Conservation (phyloP, 805 yeast genomes). For the Ogataea nitratoaversa region DNA sequence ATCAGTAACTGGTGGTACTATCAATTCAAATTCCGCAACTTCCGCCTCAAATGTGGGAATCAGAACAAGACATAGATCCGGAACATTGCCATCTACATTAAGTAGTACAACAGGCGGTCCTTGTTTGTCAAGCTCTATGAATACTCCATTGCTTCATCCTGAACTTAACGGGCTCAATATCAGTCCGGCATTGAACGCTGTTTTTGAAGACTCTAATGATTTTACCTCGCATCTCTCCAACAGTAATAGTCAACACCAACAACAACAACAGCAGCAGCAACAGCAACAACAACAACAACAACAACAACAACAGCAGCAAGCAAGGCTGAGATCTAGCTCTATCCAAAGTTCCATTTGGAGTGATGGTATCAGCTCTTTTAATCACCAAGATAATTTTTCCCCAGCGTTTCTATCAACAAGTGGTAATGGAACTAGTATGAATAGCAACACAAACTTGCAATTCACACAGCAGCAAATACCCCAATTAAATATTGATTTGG, state of each 20-base stretch:
- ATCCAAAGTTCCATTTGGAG: slow-evolving; percentile 58
- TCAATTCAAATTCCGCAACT: slow-evolving; percentile 14
- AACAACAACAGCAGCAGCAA: neutral
- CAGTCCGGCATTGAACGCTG: slow-evolving; percentile 27
- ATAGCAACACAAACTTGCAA: slow-evolving; percentile 7
- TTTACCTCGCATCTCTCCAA: slow-evolving; percentile 5
- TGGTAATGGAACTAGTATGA: slow-evolving; percentile 11
- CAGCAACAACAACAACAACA: slow-evolving; percentile 4
- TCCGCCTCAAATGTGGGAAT: slow-evolving; percentile 35
- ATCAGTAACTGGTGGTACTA: slow-evolving; percentile 10
- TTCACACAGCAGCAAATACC: slow-evolving; percentile 20
- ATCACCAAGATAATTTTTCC: slow-evolving; percentile 15
- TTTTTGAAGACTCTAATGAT: slow-evolving; percentile 20
- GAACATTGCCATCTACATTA: slow-evolving; percentile 70
- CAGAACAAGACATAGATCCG: slow-evolving; percentile 66
- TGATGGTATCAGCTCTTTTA: slow-evolving; percentile 32
- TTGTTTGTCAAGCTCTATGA: slow-evolving; percentile 14
- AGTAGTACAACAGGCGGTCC: slow-evolving; percentile 19
- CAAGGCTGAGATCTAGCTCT: slow-evolving; percentile 54
- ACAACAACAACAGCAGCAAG: slow-evolving; percentile 6
- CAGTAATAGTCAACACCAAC: slow-evolving; percentile 5
- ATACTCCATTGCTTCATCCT: slow-evolving; percentile 18
- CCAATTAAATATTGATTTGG: slow-evolving; percentile 25
- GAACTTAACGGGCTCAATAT: slow-evolving; percentile 13
- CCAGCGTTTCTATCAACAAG: slow-evolving; percentile 15